These are phyloP conservation scores for Beauveria rudraprayagi DNA, from an alignment of 2,329 filamentous ascomycete genomes.

Conservation along the genomic window DNA sequence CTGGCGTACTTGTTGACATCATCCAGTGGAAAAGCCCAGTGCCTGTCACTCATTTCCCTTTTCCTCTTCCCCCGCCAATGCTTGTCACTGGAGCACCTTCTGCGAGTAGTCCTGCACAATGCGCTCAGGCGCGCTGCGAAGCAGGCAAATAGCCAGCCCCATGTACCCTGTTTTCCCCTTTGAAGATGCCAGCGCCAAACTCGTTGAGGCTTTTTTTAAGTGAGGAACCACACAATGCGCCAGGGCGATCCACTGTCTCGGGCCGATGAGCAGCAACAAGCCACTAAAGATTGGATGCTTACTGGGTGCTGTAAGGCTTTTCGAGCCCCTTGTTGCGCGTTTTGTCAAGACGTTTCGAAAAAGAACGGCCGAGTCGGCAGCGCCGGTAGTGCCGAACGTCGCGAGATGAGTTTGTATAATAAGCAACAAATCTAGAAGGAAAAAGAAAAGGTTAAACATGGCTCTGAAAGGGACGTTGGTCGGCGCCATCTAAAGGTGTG, in stretches of 20 bases:
- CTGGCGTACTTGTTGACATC: background rate
- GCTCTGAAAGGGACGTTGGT: background rate
- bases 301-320: background rate
- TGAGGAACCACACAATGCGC: slow-evolving; percentile 6
- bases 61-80: background rate
- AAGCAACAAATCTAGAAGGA: background rate
- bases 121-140: background rate
- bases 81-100: background rate
- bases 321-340: background rate
- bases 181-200: background rate
- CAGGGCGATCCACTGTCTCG: slow-evolving; percentile 7
- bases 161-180: background rate
- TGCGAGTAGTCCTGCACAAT: background rate
- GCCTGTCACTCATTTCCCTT: background rate
- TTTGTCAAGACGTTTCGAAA: background rate
- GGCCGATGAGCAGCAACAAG: slow-evolving; percentile 3
- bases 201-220: slow-evolving; percentile 1
- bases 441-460: background rate
- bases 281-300: slow-evolving; percentile 5
- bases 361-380: background rate
- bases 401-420: too few relatives aligned
- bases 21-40: background rate
- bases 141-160: background rate
- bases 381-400: too few relatives aligned
- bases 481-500: too few relatives aligned